Base-by-base conservation (phyloP, 2,329 filamentous ascomycete genomes). In the Pseudogymnoascus sp. region DNA sequence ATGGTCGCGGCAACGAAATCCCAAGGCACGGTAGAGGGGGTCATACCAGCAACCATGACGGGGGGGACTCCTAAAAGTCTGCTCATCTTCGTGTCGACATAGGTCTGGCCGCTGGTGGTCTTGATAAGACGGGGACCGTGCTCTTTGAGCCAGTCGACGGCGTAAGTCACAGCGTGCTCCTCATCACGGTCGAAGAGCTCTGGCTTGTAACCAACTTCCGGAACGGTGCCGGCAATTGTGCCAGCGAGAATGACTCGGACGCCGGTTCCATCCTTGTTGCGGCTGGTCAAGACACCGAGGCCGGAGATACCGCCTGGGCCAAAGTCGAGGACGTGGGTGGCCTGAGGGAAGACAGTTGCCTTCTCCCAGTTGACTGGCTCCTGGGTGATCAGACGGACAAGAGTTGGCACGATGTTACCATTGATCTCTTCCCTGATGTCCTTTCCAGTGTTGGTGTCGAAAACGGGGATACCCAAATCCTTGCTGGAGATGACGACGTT, bases 191-290 rank as follows among this genome's bases (percentile, higher is more conserved):
- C 93, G 71, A 99, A 99, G 61, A 99, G 82, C 78, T 99, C 95
- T 1, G 93, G 89, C 82, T 99, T 99, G 82, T 97, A 99, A 63
- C 95, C 95, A 66, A 99, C 89, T 76, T 97, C 95, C 33, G 84
- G 82, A 65, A 96, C 89, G 19, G 92, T 92, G 61, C 93, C 93
- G 71, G 93, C 90, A 71, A 99, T 89, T n/a, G 91, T 85, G 67
- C 96, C 95, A 47, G 92, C 95, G 64, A 99, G 83, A 68, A 99
- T 96, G 68, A 99, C 93, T 65, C 93, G 91, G 37, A 99, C 95
- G 71, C 95, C 95, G 64, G 92, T 97, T 67, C 95, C 95, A 76
- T 99, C 96, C 81, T 99, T 99, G 83, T 97, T 99, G 71, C 95
- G 91, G 82, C 96, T 97, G 64, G 95, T 99, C 67, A 99, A 81